Percentiles rank a stretch among this genome's conserved stretches.
Evolutionary conservation across 2,329 filamentous ascomycete genomes (phyloP).

Genomic region (Aspergillus sp.): DNA sequence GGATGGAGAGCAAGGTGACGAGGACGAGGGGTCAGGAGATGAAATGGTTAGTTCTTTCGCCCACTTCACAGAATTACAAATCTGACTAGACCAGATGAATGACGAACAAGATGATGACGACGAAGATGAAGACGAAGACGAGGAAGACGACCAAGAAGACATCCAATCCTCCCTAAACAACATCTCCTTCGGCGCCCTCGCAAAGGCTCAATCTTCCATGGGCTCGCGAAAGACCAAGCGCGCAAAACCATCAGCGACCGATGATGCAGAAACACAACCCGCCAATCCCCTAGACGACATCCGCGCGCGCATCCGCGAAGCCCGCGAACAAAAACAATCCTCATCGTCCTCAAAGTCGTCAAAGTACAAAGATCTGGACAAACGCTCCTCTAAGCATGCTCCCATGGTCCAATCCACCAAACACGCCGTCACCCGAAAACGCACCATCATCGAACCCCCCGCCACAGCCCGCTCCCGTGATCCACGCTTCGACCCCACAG

Average conservation of each 20-base stretch:
- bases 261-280: constrained; percentile 11
- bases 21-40: constrained; percentile 20
- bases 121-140: constrained; percentile 30
- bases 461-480: constrained; percentile 63
- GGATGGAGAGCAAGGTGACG: constrained; percentile 6
- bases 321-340: constrained; percentile 34
- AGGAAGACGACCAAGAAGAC: constrained; percentile 30
- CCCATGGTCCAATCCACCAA: constrained; percentile 78
- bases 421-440: constrained; percentile 71
- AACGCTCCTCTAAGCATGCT: constrained; percentile 74
- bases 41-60: constrained; percentile 3
- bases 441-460: constrained; percentile 58
- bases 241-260: constrained; percentile 13
- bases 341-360: constrained; percentile 19
- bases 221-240: constrained; percentile 31
- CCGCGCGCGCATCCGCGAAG: constrained; percentile 34
- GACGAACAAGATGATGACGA: constrained; percentile 18
- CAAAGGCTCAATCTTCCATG: constrained; percentile 72
- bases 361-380: constrained; percentile 15
- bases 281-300: constrained; percentile 32
- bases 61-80: not conserved
- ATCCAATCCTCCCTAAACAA: constrained; percentile 42
- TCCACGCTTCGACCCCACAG: constrained; percentile 74
- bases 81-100: not conserved
- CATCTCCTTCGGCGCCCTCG: constrained; percentile 84